phyloP scores from a whole-genome alignment of 2,329 filamentous ascomycete species.

The Corynespora cassiicola region DNA sequence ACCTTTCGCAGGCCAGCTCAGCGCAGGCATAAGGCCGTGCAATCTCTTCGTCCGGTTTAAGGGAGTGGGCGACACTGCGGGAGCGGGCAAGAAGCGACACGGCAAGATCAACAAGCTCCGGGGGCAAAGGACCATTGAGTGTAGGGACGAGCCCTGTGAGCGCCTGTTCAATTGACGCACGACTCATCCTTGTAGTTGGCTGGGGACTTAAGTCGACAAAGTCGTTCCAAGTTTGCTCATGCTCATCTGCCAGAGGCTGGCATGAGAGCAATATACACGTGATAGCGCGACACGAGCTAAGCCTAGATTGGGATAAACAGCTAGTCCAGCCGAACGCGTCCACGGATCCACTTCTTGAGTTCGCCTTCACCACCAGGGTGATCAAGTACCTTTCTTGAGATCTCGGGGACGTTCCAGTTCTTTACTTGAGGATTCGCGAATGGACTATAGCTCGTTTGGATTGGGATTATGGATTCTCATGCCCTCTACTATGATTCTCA shows the following conservation, averaged over 20 bases:
- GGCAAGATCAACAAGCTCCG: conserved; percentile 39
- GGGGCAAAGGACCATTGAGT: conserved; percentile 37
- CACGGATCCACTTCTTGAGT: too few relatives aligned
- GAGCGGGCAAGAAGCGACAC: conserved; percentile 43
- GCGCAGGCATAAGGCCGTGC: conserved; percentile 45
- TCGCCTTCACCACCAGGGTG: too few relatives aligned
- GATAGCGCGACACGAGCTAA: too few relatives aligned
- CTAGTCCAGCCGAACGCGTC: too few relatives aligned
- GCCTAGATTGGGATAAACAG: too few relatives aligned
- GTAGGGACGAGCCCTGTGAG: conserved; percentile 52
- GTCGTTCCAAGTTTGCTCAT: neutral
- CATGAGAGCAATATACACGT: neutral
- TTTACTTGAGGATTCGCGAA: too few relatives aligned
- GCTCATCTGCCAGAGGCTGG: neutral
- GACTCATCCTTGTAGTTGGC: conserved; percentile 40
- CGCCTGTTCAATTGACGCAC: conserved; percentile 36
- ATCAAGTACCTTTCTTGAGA: too few relatives aligned
- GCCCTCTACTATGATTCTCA: too few relatives aligned
- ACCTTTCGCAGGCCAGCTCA: conserved; percentile 82
- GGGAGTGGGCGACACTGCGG: conserved; percentile 55
- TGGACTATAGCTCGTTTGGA: too few relatives aligned
- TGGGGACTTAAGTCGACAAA: neutral
- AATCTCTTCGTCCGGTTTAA: conserved; percentile 46
- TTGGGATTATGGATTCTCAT: too few relatives aligned
- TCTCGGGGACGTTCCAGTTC: too few relatives aligned